Percentiles rank a stretch among this genome's conserved stretches.
Evolutionary conservation across 148 eudicot genomes (phyloP).

Genomic region (Talinum fruticosum): DNA sequence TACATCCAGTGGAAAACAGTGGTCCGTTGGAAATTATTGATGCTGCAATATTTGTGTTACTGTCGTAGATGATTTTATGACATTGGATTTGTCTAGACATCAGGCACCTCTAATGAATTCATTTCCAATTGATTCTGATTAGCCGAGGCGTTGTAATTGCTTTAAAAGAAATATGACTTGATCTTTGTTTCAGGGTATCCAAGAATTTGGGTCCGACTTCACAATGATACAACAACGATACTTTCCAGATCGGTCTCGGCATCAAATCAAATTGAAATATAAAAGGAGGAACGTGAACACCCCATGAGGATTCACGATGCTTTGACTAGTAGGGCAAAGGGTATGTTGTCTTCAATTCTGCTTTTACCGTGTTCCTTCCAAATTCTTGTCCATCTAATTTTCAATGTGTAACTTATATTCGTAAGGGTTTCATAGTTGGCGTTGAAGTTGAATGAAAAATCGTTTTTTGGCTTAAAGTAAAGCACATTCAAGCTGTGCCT

Average conservation of each 20-base stretch:
- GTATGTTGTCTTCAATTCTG: not conserved
- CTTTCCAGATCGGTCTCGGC: not conserved
- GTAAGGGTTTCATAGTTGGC: not conserved
- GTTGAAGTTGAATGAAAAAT: no score
- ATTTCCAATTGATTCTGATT: not conserved
- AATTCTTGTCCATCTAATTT: not conserved
- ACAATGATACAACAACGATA: not conserved
- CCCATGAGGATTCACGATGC: conserved; percentile 9
- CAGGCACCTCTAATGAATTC: not conserved
- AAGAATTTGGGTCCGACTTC: conserved; percentile 3
- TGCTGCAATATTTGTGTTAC: not conserved
- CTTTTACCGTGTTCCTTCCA: not conserved
- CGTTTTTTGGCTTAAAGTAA: no score
- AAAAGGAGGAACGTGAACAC: not conserved
- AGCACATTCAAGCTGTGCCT: no score
- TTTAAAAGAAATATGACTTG: not conserved
- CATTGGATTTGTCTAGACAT: not conserved
- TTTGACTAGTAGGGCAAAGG: not conserved
- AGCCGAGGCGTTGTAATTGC: not conserved
- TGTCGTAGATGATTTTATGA: not conserved
- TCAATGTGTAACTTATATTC: not conserved
- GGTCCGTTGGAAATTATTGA: not conserved
- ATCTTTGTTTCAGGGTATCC: not conserved
- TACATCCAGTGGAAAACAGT: not conserved
- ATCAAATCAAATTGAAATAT: conserved; percentile 4